Conservation (phyloP, 345 rosid species). For the Jatropha curcas region DNA sequence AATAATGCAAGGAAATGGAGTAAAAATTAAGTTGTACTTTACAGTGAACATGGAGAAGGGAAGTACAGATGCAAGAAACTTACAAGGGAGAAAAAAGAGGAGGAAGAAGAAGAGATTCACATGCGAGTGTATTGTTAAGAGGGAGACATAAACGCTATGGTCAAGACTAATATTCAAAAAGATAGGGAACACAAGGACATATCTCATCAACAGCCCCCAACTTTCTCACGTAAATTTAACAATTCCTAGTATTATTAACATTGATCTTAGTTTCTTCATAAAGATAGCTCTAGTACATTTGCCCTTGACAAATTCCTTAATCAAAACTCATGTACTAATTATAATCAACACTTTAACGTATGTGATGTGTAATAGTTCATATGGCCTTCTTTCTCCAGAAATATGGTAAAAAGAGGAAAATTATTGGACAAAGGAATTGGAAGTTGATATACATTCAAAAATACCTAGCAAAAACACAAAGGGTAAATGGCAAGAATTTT, state of each 20-base stretch:
- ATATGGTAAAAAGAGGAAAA: too few species aligned
- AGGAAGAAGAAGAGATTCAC: conserved; percentile 7
- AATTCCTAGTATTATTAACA: conserved; percentile 1
- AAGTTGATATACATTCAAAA: too few species aligned
- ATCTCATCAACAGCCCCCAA: conserved; percentile 27
- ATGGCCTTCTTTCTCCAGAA: too few species aligned
- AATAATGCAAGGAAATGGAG: too few species aligned
- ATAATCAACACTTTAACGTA: too few species aligned
- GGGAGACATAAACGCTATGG: conserved; percentile 27
- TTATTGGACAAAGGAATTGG: too few species aligned
- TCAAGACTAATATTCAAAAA: conserved; percentile 21
- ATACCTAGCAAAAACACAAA: not conserved
- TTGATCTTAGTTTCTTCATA: not conserved
- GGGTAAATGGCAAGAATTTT: not conserved
- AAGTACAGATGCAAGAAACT: too few species aligned
- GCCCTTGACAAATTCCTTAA: too few species aligned
- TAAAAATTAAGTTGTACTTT: too few species aligned
- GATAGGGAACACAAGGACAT: conserved; percentile 25
- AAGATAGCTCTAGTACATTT: not conserved
- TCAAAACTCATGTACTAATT: too few species aligned
- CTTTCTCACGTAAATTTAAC: conserved; percentile 33
- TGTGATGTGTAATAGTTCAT: too few species aligned
- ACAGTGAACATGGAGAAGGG: not conserved
- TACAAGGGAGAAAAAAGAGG: not conserved
- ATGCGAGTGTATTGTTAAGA: conserved; percentile 2